Evolutionary conservation across 495 filamentous ascomycete genomes (phyloP).

Genomic region (Bacidia gigantensis): DNA sequence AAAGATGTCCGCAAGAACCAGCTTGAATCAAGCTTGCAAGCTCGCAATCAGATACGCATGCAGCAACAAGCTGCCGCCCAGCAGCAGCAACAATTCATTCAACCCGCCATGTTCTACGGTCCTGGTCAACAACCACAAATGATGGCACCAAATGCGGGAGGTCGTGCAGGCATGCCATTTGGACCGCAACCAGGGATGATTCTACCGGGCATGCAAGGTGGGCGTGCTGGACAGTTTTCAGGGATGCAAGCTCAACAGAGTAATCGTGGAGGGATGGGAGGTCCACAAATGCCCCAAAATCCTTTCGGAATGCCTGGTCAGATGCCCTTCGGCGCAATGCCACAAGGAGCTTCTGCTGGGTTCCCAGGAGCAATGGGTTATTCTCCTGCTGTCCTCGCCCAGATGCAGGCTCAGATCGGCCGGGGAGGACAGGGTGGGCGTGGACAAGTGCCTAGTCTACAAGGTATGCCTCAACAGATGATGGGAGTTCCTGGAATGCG

Average conservation of each 20-base stretch:
- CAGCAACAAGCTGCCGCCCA: conserved; percentile 92
- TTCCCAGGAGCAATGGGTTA: conserved; percentile 42
- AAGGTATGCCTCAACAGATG: conserved; percentile 52
- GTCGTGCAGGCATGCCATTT: conserved; percentile 75
- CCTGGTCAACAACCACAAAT: conserved; percentile 75
- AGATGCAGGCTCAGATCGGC: conserved; percentile 38
- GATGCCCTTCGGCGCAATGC: conserved; percentile 64
- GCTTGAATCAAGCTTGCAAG: conserved; percentile 97
- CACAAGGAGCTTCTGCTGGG: conserved; percentile 44
- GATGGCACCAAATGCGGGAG: conserved; percentile 49
- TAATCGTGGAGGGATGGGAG: conserved; percentile 48
- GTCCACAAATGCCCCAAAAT: conserved; percentile 67
- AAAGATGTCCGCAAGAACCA: conserved; percentile 99
- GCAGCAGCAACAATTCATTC: conserved; percentile 57
- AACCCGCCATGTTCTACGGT: conserved; percentile 75
- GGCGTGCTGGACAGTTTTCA: conserved; percentile 60
- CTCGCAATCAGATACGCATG: conserved; percentile 94
- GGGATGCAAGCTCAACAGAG: conserved; percentile 69
- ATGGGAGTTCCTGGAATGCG: conserved; percentile 53
- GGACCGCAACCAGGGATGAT: conserved; percentile 65
- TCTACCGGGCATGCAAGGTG: conserved; percentile 67
- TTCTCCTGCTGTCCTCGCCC: conserved; percentile 43
- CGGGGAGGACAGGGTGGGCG: conserved; percentile 60
- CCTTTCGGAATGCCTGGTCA: conserved; percentile 62
- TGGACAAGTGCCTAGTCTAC: conserved; percentile 63